Percentiles rank a stretch among this genome's conserved stretches.
These are phyloP conservation scores for Linum trigynum DNA, from an alignment of 345 rosid genomes.

Conservation along the genomic window DNA sequence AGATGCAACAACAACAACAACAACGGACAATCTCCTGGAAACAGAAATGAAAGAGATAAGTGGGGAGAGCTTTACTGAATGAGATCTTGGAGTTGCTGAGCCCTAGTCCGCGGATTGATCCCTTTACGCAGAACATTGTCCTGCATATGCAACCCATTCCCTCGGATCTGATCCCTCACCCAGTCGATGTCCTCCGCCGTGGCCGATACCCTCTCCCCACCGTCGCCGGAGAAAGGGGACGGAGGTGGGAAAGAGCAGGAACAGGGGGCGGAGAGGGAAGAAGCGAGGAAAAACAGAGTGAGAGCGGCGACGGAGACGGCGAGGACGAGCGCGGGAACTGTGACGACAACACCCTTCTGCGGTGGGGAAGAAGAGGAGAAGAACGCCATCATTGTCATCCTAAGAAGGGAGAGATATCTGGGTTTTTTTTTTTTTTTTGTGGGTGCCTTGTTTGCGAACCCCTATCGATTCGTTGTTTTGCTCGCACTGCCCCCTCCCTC, in stretches of 20 bases:
- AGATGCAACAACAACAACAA: not conserved
- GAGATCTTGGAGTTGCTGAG: conserved; percentile 84
- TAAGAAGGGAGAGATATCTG: too few species aligned
- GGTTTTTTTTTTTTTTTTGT: too few species aligned
- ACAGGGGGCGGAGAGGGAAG: conserved; percentile 48
- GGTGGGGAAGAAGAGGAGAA: conserved; percentile 9
- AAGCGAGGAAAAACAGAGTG: conserved; percentile 51
- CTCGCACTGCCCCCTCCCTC: too few species aligned
- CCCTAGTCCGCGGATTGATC: conserved; percentile 90
- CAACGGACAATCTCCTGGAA: not conserved
- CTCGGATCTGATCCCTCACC: conserved; percentile 76
- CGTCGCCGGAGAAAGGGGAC: not conserved
- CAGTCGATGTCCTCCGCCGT: conserved; percentile 65
- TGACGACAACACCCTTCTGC: conserved; percentile 58
- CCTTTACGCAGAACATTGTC: conserved; percentile 87
- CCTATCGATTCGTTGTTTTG: too few species aligned
- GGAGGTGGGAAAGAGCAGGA: conserved; percentile 51
- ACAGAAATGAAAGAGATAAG: not conserved
- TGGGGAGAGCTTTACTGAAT: conserved; percentile 33
- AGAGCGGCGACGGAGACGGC: conserved; percentile 50
- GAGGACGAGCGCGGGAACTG: conserved; percentile 64
- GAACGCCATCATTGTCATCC: conserved; percentile 10
- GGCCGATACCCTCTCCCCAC: conserved; percentile 35
- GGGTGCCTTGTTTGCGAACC: too few species aligned
- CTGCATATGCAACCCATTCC: conserved; percentile 85